Conservation (phyloP, 176 grass and related monocot species). For the Calamus simplicifolius region DNA sequence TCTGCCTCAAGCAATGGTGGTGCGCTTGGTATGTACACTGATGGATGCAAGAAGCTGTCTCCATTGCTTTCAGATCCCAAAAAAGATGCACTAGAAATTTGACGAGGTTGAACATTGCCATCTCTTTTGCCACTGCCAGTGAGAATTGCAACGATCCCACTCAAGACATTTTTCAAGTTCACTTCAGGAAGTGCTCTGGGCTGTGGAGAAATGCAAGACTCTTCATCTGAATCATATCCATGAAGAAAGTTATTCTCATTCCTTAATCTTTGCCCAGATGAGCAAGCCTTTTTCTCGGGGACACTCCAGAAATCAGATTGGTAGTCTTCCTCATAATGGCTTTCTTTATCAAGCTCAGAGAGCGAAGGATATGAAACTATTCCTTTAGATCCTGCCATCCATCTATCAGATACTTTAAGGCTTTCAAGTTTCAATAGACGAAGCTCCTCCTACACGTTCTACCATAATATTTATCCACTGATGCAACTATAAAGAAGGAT, state of each 20-base stretch:
- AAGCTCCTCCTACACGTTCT: no score
- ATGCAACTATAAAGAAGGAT: no score
- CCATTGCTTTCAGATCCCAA: constrained; percentile 51
- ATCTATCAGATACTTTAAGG: no score
- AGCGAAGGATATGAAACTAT: constrained; percentile 34
- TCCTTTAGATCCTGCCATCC: constrained; percentile 31
- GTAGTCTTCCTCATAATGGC: constrained; percentile 31
- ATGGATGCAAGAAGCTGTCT: constrained; percentile 55
- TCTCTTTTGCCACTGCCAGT: constrained; percentile 21
- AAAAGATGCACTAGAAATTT: constrained; percentile 51
- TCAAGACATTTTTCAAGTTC: constrained; percentile 53
- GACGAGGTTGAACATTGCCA: constrained; percentile 18
- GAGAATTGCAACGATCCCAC: constrained; percentile 53
- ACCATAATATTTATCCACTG: no score
- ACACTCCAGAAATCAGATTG: constrained; percentile 29
- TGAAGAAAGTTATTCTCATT: constrained; percentile 25
- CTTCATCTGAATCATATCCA: constrained; percentile 23
- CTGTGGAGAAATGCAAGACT: constrained; percentile 26
- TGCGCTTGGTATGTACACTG: constrained; percentile 73
- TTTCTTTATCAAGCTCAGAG: constrained; percentile 23
- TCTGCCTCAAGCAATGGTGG: constrained; percentile 58
- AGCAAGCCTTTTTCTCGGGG: constrained; percentile 13
- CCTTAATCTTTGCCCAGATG: constrained; percentile 28
- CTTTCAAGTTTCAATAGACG: no score
- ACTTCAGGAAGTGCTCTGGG: constrained; percentile 33